Base-by-base conservation (phyloP, 331 rosid genomes). In the Cydonia oblonga region DNA sequence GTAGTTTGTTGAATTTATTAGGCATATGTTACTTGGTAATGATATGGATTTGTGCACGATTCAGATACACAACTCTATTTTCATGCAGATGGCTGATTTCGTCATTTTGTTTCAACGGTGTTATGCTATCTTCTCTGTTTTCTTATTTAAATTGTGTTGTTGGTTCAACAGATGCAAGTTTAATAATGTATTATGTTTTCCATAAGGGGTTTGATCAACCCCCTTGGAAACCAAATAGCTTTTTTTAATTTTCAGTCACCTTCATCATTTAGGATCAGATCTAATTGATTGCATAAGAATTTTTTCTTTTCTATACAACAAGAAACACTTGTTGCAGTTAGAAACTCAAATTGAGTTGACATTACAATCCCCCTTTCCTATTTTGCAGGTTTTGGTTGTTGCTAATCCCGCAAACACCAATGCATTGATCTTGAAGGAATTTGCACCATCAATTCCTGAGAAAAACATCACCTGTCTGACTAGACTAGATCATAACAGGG, bases 361-460 rank as follows among this genome's bases (percentile, higher is more conserved):
- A 19, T 25, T 11, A 78, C 64, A 9, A 7, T 9, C 28, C 52
- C 9, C 23, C 56, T 42, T 52, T 53, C 18, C 23, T 66, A 77
- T 70, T 38, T 44, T 81, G 81, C 90, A 90, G 96, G 98, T 92
- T 67, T 78, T 92, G 84, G 98, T 92, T 66, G 98, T 92, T 81
- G 96, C 98, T 58, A 92, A 92, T 83, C 98, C 99, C 23, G 99
- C 99, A 62, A 95, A 95, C 83, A 95, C 99, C 70, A 95, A 95
- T 69, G 99, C 97, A 66, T 79, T 95, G 96, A 95, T 95, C 86
- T 78, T 95, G 92, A 95, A 95, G 84, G 99, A 95, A 78, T 95
- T 74, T 23, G 99, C 97, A 58, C 99, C 99, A 68, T 95, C 99
- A 33, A 88, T 95, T 66, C 96, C 96, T 1, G 96, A 90, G 89